Base-by-base conservation (phyloP, 2,329 filamentous ascomycete genomes). In the Verticillium nonalfalfae region DNA sequence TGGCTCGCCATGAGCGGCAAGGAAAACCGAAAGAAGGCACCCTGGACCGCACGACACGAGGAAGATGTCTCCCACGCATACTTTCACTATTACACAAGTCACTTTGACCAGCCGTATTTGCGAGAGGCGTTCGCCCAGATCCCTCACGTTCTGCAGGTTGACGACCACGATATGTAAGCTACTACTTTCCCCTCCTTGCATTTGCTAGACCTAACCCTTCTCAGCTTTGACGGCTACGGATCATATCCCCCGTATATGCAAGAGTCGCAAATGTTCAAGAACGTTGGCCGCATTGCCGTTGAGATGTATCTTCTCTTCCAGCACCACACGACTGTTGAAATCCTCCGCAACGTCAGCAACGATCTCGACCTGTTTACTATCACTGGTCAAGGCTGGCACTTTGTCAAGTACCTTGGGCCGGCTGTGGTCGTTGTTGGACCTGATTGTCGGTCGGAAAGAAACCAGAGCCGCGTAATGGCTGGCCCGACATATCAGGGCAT, bases 161-260 rank as follows among this genome's bases (percentile, higher is more conserved):
- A 99, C 71, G 95, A 98, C 70, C 95, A 98, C 74, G 95, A 99
- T 68, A 97, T 99, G 92, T 96, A 81, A 87, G 92, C 86, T 58
- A 57, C 35, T 54, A 3, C 2, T 15, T 9, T 4, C 5, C 56
- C 9, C 18, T 11, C 11, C 38, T 60, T 3, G 52, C n/a, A 50
- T 2, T 10, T 3, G 7, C 18, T 10, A 50, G 35, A 1, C 21
- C 18, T 50, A n/a, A 50, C n/a, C 7, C n/a, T 10, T 10, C 10
- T 1, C 65, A 96, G 92, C 62, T 99, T 99, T 68, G 95, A 99
- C 71, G 95, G 95, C 33, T 99, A 95, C 68, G 95, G 95, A 35
- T 97, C 93, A 1, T 99, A 98, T 70, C 95, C 95, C 0, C 93
- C 97, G 64, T 96, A 98, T 73, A 98, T 99, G 94, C 95, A 99